Evolutionary conservation across 257 asterid species (phyloP), one percentile per base, ranked within the genome.

Genomic region (Schizonepeta tenuifolia): DNA sequence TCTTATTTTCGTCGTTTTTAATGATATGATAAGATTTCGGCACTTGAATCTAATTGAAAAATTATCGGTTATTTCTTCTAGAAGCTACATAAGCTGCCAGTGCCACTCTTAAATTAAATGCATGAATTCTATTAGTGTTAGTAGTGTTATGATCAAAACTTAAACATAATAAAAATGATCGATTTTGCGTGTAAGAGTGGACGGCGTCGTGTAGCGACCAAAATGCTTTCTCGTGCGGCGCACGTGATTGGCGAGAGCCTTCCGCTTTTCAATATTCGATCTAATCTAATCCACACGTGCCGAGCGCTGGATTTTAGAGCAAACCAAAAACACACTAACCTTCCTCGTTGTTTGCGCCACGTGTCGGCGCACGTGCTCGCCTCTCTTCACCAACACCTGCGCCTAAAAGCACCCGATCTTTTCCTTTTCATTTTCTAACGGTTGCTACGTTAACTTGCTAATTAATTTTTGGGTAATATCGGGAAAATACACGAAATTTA

Each of bases 331-430:
- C 26, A 24, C 60, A 77, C 80, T n/a, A n/a, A 66, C 79, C 65
- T 24, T n/a, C 73, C 78, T 75, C 68, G 81, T 64, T 78, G 31
- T 6, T 14, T 57, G 76, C 9, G 43, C 73, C 76, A 81, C 85
- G 75, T 84, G 88, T 78, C 83, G 56, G 49, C 81, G 76, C 90
- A 88, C 85, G 92, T 77, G 85, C 75, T 59, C 50, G 40, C 69
- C 78, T 40, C 78, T 26, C 56, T 53, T 46, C 68, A 9, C 72
- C 14, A 60, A 77, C 14, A 12, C 43, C 58, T 87, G 79, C 77
- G 61, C 66, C 80, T 13, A 20, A 62, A 81, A 71, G 31, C 78
- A 75, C 67, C 71, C 12, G 54, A 73, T 79, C 67, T 69, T 58
- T 70, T 14, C 6, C 31, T 11, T 26, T 2, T 28, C 51, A 9